These are phyloP conservation scores for Suillus brevipes DNA, from an alignment of 768 basidiomycete species.

Conservation along the genomic window DNA sequence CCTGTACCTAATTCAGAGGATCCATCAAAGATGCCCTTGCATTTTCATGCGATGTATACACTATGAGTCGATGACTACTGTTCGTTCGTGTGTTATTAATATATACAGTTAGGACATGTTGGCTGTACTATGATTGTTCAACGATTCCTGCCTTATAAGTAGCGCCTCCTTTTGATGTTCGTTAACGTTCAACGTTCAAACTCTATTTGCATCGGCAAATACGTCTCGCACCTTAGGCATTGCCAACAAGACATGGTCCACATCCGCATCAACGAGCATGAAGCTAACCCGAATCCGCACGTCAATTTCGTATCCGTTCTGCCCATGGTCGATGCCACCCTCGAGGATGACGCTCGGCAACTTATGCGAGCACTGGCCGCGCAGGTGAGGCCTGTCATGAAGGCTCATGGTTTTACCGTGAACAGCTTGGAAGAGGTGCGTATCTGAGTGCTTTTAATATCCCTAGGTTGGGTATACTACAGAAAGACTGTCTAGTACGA, in stretches of 20 bases:
- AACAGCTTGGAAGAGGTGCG: slow-evolving; percentile 82
- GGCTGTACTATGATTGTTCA: no score
- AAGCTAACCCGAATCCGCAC: slow-evolving; percentile 71
- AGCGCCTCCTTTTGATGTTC: slow-evolving; percentile 7
- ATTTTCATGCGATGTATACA: no score
- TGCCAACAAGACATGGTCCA: slow-evolving; percentile 60
- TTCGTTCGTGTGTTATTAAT: no score
- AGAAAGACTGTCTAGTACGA: slow-evolving; percentile 55
- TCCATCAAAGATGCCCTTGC: no score
- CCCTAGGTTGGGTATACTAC: not conserved
- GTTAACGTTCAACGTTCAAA: no score
- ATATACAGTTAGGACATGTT: no score
- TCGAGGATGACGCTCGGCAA: slow-evolving; percentile 66
- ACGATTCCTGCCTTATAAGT: not conserved
- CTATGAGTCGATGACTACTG: no score
- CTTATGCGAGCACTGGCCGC: slow-evolving; percentile 78
- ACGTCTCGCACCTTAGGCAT: not conserved
- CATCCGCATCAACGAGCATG: slow-evolving; percentile 64
- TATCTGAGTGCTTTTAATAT: not conserved
- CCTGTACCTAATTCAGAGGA: no score
- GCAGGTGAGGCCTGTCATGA: slow-evolving; percentile 84
- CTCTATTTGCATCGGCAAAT: not conserved
- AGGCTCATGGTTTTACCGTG: slow-evolving; percentile 68
- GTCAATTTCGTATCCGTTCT: slow-evolving; percentile 76
- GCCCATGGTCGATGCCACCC: slow-evolving; percentile 38